phyloP scores from a whole-genome alignment of 495 filamentous ascomycete genomes.

The Tuber melanosporum region DNA sequence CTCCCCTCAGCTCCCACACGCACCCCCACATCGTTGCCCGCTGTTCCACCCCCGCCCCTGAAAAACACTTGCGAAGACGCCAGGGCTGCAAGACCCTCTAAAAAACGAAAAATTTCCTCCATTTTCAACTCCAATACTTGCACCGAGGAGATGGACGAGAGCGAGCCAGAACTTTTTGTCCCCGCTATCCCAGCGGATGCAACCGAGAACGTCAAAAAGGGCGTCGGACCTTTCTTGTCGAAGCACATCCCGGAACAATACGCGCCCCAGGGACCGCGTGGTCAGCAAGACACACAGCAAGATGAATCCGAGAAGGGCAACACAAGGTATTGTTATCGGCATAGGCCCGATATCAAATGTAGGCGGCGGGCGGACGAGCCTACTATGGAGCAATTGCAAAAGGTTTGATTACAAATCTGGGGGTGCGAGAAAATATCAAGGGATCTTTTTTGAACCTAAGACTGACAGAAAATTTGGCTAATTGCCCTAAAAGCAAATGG shows the following conservation, averaged over 20 bases:
- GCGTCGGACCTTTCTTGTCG: constrained; percentile 72
- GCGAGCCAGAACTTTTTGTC: constrained; percentile 32
- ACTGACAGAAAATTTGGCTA: constrained; percentile 21
- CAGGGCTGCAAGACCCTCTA: constrained; percentile 21
- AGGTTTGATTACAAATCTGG: constrained; percentile 49
- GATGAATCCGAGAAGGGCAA: constrained; percentile 52
- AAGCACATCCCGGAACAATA: constrained; percentile 82
- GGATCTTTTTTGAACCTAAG: constrained; percentile 10
- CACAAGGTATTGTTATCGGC: constrained; percentile 92
- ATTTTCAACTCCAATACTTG: constrained; percentile 23
- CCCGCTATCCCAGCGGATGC: constrained; percentile 39
- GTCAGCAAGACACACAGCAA: constrained; percentile 40
- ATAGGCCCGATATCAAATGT: constrained; percentile 91
- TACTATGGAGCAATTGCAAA: constrained; percentile 89
- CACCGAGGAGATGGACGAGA: constrained; percentile 27
- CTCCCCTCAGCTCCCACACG: constrained; percentile 13
- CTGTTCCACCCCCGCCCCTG: constrained; percentile 16
- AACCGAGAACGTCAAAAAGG: constrained; percentile 35
- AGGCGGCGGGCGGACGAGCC: constrained; percentile 84
- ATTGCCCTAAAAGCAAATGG: constrained; percentile 54
- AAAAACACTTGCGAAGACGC: constrained; percentile 18
- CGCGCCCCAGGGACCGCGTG: constrained; percentile 51
- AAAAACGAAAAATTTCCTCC: constrained; percentile 30
- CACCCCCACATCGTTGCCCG: constrained; percentile 18
- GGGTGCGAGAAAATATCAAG: background rate